Evolutionary conservation across 495 filamentous ascomycete genomes (phyloP).

Genomic region (Aspergillus panamensis): DNA sequence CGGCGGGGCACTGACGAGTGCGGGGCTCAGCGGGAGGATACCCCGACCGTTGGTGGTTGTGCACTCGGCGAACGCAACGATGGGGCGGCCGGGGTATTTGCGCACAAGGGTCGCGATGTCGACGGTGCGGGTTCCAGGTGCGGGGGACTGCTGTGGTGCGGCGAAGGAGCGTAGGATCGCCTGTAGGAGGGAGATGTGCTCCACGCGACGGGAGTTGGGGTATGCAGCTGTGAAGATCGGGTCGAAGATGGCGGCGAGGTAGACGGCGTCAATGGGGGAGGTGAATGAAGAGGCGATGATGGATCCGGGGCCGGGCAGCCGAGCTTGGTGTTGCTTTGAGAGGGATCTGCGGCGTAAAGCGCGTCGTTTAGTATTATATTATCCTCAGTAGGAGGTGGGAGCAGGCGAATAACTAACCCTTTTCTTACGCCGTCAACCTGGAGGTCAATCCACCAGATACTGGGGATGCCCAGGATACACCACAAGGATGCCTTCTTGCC

Average conservation of each 20-base stretch:
- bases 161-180: slow-evolving; percentile 74
- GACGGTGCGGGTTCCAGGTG: slow-evolving; percentile 49
- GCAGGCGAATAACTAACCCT: slow-evolving; percentile 49
- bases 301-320: slow-evolving; percentile 69
- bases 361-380: not conserved
- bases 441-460: slow-evolving; percentile 96
- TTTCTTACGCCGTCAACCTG: slow-evolving; percentile 93
- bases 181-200: slow-evolving; percentile 67
- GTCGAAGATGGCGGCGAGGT: slow-evolving; percentile 95
- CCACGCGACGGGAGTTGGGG: slow-evolving; percentile 67
- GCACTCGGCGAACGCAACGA: slow-evolving; percentile 13
- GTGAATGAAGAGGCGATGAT: slow-evolving; percentile 90
- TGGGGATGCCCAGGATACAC: slow-evolving; percentile 78
- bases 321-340: slow-evolving; percentile 51
- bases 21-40: slow-evolving; percentile 78
- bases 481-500: slow-evolving; percentile 80
- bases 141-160: slow-evolving; percentile 47
- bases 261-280: slow-evolving; percentile 87
- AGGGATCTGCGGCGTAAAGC: slow-evolving; percentile 43
- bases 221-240: slow-evolving; percentile 87
- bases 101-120: slow-evolving; percentile 58
- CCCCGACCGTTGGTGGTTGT: slow-evolving; percentile 56
- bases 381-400: not conserved
- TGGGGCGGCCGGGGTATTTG: slow-evolving; percentile 54
- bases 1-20: slow-evolving; percentile 60